Evolutionary conservation across 768 basidiomycete genomes (phyloP).

Genomic region (Arthromyces matolae): DNA sequence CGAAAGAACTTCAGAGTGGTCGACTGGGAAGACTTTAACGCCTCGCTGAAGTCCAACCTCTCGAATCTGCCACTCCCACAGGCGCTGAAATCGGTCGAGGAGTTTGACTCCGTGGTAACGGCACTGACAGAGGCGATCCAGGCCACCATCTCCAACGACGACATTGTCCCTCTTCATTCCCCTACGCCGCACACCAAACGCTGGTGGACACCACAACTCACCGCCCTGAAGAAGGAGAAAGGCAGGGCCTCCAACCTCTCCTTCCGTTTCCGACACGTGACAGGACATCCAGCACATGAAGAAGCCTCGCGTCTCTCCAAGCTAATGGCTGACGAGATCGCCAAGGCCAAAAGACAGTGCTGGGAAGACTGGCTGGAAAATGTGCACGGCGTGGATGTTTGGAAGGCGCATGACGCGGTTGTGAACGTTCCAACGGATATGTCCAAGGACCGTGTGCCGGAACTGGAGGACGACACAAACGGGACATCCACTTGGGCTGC

Average conservation of each 20-base stretch:
- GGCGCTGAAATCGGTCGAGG: neutral
- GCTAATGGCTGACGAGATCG: neutral
- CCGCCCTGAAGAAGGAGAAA: neutral
- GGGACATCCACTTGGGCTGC: neutral
- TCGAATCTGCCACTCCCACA: neutral
- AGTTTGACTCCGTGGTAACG: neutral
- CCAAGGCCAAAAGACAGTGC: neutral
- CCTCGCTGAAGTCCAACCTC: neutral
- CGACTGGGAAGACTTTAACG: neutral
- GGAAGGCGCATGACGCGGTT: conserved; percentile 1
- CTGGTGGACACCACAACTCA: conserved; percentile 15
- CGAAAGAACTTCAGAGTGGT: neutral
- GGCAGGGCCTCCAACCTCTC: neutral
- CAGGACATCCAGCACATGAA: neutral
- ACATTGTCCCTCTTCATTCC: neutral
- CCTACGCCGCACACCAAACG: neutral
- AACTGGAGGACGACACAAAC: neutral
- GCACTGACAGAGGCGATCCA: neutral
- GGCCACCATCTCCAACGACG: neutral
- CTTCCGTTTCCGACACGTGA: no score
- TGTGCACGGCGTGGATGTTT: neutral
- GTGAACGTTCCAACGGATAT: conserved; percentile 2
- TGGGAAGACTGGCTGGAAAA: conserved; percentile 9
- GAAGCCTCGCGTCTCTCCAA: neutral
- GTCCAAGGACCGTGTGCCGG: neutral